These are phyloP conservation scores for Ehretia macrophylla DNA, from an alignment of 257 asterid species.

Conservation along the genomic window DNA sequence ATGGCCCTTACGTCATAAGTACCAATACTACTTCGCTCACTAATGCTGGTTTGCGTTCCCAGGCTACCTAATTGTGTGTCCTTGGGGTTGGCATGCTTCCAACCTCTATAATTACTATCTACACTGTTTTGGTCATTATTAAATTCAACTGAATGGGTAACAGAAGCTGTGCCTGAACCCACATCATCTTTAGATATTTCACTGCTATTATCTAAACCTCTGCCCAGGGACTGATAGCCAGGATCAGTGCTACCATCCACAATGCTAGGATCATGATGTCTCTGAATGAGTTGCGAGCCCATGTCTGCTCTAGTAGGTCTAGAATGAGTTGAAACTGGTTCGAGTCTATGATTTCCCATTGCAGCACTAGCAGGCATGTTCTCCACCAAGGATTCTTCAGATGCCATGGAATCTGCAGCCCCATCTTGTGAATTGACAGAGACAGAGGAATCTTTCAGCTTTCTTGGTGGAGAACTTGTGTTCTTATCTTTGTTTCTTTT, in stretches of 20 bases:
- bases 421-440: slow-evolving; percentile 32
- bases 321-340: slow-evolving; percentile 22
- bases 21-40: slow-evolving; percentile 48
- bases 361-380: slow-evolving; percentile 26
- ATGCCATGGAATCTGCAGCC: slow-evolving; percentile 25
- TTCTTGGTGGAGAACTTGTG: slow-evolving; percentile 44
- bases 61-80: slow-evolving; percentile 20
- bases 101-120: slow-evolving; percentile 19
- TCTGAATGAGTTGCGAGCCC: slow-evolving; percentile 13
- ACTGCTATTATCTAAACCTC: background rate
- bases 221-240: background rate
- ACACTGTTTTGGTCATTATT: slow-evolving; percentile 24
- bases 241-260: slow-evolving; percentile 18
- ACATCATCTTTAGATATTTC: slow-evolving; percentile 24
- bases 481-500: slow-evolving; percentile 63
- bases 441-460: slow-evolving; percentile 30
- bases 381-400: slow-evolving; percentile 38
- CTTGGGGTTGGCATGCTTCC: slow-evolving; percentile 20
- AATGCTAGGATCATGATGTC: slow-evolving; percentile 24
- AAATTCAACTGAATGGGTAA: slow-evolving; percentile 34
- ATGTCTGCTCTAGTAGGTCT: slow-evolving; percentile 20
- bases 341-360: slow-evolving; percentile 27
- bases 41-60: slow-evolving; percentile 40
- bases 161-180: slow-evolving; percentile 29
- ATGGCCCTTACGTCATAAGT: slow-evolving; percentile 59